These are phyloP conservation scores for Citrullus amarus DNA, from an alignment of 306 rosid species.

Conservation along the genomic window DNA sequence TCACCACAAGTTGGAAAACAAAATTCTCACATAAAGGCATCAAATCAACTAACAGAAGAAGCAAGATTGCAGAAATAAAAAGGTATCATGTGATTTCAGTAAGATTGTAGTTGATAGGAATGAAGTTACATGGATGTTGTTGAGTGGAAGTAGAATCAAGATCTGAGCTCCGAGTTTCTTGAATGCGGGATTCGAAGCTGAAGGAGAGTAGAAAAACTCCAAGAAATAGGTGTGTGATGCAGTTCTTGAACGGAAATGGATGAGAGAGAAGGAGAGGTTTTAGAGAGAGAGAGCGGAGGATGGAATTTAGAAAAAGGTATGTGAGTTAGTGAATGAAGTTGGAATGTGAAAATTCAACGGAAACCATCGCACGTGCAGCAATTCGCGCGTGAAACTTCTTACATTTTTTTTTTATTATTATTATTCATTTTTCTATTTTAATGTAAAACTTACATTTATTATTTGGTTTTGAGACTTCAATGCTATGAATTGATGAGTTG, in stretches of 20 bases:
- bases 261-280: not conserved
- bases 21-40: not conserved
- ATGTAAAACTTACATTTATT: not conserved
- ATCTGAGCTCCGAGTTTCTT: conserved; percentile 1
- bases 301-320: not conserved
- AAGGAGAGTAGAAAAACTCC: not conserved
- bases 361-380: conserved; percentile 5
- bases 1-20: not conserved
- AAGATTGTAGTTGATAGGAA: not conserved
- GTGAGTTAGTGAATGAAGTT: not conserved
- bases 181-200: conserved; percentile 6
- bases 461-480: not conserved
- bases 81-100: not conserved
- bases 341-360: not conserved
- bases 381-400: conserved; percentile 5
- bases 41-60: not conserved
- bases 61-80: not conserved
- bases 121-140: conserved; percentile 5
- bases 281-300: not conserved
- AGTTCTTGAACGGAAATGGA: not conserved
- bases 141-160: not conserved
- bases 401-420: not conserved
- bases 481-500: not conserved
- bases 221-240: not conserved
- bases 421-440: no score